These are phyloP conservation scores for Forsythia suspensa DNA, from an alignment of 257 asterid species.

Conservation along the genomic window DNA sequence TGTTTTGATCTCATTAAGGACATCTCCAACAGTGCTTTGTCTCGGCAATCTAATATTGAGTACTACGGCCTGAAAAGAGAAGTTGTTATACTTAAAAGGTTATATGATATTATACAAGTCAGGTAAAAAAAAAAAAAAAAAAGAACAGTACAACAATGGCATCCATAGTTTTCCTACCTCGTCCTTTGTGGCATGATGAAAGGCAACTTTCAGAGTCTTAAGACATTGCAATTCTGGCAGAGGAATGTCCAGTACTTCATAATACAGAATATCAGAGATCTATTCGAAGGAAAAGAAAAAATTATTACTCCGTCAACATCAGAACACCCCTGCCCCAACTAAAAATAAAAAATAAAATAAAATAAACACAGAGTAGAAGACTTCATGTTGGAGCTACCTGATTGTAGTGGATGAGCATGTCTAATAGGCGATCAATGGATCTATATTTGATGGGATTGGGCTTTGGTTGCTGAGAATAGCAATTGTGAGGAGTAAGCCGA, in stretches of 20 bases:
- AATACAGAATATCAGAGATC: conserved; percentile 91
- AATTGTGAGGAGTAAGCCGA: conserved; percentile 96
- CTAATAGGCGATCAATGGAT: conserved; percentile 80
- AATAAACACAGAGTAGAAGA: neutral
- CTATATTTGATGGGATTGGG: conserved; percentile 86
- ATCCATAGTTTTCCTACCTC: conserved; percentile 54
- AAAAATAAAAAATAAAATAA: neutral
- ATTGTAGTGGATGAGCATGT: conserved; percentile 97
- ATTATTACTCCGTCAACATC: conserved; percentile 19
- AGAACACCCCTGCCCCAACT: neutral
- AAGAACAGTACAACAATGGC: neutral
- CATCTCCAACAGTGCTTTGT: conserved; percentile 96
- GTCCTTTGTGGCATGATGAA: conserved; percentile 90
- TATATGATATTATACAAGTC: neutral
- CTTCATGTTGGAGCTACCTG: conserved; percentile 54
- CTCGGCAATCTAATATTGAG: conserved; percentile 89
- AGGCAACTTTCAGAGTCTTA: conserved; percentile 92
- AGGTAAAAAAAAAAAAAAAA: neutral
- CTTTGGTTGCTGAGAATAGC: conserved; percentile 98
- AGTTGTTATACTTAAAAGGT: neutral
- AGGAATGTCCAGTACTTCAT: conserved; percentile 97
- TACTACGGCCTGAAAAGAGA: conserved; percentile 61
- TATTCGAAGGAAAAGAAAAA: conserved; percentile 28
- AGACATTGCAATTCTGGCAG: conserved; percentile 95
- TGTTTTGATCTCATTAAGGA: conserved; percentile 88